Percentiles rank a stretch among this genome's conserved stretches.
These are phyloP conservation scores for Fistulina hepatica DNA, from an alignment of 1,284 basidiomycete genomes.

Conservation along the genomic window DNA sequence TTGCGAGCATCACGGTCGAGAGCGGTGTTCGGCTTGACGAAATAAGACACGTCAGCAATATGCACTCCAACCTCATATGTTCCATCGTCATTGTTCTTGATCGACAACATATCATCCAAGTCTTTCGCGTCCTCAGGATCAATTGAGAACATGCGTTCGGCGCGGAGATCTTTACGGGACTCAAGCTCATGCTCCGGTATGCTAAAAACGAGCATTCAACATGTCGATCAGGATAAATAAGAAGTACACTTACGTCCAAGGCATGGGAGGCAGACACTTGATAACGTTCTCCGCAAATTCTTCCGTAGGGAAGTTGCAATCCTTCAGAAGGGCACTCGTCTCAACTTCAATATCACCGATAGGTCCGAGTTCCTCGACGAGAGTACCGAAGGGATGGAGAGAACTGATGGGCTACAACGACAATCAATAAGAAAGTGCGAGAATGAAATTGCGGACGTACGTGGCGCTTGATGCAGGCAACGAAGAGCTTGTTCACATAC, in stretches of 20 bases:
- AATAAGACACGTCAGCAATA: slow-evolving; percentile 92
- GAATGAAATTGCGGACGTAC: slow-evolving; percentile 31
- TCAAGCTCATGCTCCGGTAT: slow-evolving; percentile 90
- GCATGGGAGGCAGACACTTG: slow-evolving; percentile 90
- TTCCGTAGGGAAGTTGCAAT: slow-evolving; percentile 95
- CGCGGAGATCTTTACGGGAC: slow-evolving; percentile 77
- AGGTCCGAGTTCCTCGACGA: slow-evolving; percentile 97
- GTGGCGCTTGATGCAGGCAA: slow-evolving; percentile 97
- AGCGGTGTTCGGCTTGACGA: slow-evolving; percentile 92
- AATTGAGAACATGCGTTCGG: slow-evolving; percentile 84
- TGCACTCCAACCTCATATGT: slow-evolving; percentile 89
- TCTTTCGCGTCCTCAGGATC: slow-evolving; percentile 88
- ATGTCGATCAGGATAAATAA: slow-evolving; percentile 9
- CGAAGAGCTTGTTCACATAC: slow-evolving; percentile 88
- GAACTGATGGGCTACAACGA: slow-evolving; percentile 73
- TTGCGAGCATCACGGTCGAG: slow-evolving; percentile 97
- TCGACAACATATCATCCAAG: slow-evolving; percentile 88
- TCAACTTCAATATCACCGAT: slow-evolving; percentile 98
- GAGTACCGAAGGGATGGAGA: slow-evolving; percentile 95
- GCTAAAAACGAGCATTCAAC: slow-evolving; percentile 26
- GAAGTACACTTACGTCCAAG: slow-evolving; percentile 67
- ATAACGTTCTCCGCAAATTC: slow-evolving; percentile 90
- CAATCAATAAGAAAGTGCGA: slow-evolving; percentile 9
- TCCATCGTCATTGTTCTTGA: slow-evolving; percentile 83
- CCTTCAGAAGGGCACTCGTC: slow-evolving; percentile 93